A percentile compares a stretch with the other conserved stretches of the same genome.
Conservation (phyloP, 345 rosid genomes). For the Salix dunnii region DNA sequence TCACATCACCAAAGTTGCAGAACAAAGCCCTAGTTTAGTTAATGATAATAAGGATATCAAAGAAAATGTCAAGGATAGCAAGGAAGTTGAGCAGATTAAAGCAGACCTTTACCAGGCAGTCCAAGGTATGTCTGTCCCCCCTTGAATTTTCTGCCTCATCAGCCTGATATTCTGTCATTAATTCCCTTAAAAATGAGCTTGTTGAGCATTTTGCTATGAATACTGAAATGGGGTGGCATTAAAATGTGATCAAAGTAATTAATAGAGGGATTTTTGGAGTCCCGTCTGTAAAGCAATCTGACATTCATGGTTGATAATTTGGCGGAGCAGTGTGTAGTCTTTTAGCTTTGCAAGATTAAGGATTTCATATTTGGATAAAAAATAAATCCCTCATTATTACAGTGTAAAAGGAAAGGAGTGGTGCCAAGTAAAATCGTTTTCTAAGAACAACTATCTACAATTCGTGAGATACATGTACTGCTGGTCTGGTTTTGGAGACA, state of each 20-base stretch:
- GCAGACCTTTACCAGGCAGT: conserved; percentile 40
- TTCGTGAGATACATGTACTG: not conserved
- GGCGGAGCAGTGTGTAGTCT: conserved; percentile 23
- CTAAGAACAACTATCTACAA: not conserved
- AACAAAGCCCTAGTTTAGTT: conserved; percentile 37
- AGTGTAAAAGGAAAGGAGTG: not conserved
- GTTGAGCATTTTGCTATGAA: not conserved
- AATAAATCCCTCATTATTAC: conserved; percentile 26
- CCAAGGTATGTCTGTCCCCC: conserved; percentile 36
- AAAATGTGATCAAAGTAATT: conserved; percentile 32
- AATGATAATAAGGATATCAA: conserved; percentile 1
- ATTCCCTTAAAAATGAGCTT: not conserved
- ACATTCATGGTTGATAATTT: conserved; percentile 48
- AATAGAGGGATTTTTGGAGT: conserved; percentile 88
- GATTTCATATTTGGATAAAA: not conserved
- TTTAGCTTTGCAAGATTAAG: too few species aligned
- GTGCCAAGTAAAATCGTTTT: not conserved
- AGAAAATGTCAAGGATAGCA: conserved; percentile 1
- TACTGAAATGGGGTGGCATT: conserved; percentile 8
- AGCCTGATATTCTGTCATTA: not conserved
- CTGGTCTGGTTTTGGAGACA: not conserved
- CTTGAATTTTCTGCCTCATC: not conserved
- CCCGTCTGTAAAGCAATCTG: conserved; percentile 54
- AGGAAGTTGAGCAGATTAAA: conserved; percentile 41
- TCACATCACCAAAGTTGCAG: conserved; percentile 32